Conservation (phyloP, 2,329 filamentous ascomycete genomes). For the Trichoderma brevicompactum region DNA sequence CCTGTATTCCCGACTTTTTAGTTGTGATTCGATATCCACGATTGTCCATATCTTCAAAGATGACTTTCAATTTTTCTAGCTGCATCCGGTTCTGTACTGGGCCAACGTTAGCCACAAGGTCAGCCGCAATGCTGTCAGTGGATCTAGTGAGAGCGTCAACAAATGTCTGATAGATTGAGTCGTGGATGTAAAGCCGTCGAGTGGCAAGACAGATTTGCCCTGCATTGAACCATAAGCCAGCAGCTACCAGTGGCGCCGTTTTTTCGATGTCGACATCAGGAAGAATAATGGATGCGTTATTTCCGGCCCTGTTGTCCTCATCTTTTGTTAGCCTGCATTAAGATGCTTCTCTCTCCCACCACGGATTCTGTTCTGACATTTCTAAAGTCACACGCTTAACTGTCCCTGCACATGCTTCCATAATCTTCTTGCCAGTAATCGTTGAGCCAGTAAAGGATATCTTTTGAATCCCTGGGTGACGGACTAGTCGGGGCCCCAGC, state of each 20-base stretch:
- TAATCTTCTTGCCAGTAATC: background rate
- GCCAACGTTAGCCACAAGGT: background rate
- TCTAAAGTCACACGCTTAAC: background rate
- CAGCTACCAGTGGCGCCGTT: background rate
- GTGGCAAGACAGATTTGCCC: background rate
- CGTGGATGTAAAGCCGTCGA: background rate
- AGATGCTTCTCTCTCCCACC: background rate
- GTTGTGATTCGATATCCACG: background rate
- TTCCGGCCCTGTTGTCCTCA: slow-evolving; percentile 6
- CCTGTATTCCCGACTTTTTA: background rate
- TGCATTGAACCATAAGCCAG: background rate
- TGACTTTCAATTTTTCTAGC: background rate
- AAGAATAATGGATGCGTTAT: background rate
- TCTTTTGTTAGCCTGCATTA: no score
- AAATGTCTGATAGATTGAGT: background rate
- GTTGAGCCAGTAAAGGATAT: background rate
- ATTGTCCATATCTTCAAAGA: background rate
- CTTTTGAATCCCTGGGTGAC: background rate
- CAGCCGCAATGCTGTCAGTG: background rate
- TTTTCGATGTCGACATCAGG: background rate
- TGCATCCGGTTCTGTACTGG: background rate
- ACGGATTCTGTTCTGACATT: background rate
- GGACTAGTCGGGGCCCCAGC: background rate
- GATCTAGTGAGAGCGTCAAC: background rate
- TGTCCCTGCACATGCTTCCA: background rate